These are phyloP conservation scores for Penicillium cinerascens DNA, from an alignment of 495 filamentous ascomycete species.

Conservation along the genomic window DNA sequence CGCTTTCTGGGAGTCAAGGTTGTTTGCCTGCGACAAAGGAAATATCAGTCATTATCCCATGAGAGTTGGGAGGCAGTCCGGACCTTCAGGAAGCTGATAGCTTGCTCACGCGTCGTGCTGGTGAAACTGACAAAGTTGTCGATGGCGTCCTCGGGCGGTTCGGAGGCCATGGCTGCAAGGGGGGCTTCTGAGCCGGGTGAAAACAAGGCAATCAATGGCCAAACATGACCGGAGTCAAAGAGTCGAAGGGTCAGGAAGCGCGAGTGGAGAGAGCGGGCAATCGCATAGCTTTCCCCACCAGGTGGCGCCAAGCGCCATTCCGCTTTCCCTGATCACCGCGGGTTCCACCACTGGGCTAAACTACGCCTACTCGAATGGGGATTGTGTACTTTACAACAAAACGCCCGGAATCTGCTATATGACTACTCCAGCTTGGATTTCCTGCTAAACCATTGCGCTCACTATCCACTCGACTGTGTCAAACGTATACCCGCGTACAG, in stretches of 20 bases:
- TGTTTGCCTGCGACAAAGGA: slow-evolving; percentile 37
- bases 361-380: too few relatives aligned
- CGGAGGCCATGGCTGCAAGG: slow-evolving; percentile 33
- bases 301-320: slow-evolving; percentile 32
- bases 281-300: slow-evolving; percentile 34
- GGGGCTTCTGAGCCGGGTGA: background rate
- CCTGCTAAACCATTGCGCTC: too few relatives aligned
- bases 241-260: background rate
- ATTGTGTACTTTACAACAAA: too few relatives aligned
- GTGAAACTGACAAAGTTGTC: slow-evolving; percentile 46
- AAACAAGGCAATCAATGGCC: background rate
- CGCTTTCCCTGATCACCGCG: slow-evolving; percentile 8
- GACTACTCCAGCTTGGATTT: too few relatives aligned
- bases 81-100: slow-evolving; percentile 49
- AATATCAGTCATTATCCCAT: background rate
- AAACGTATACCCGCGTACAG: too few relatives aligned
- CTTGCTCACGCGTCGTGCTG: slow-evolving; percentile 41
- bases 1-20: slow-evolving; percentile 46
- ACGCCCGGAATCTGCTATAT: too few relatives aligned
- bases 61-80: background rate
- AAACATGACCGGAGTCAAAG: slow-evolving; percentile 1
- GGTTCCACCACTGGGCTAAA: background rate
- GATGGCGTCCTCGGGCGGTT: slow-evolving; percentile 46
- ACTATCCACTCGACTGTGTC: too few relatives aligned
- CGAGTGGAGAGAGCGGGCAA: slow-evolving; percentile 1